Evolutionary conservation across 306 rosid genomes (phyloP).

Genomic region (Casuarina equisetifolia): DNA sequence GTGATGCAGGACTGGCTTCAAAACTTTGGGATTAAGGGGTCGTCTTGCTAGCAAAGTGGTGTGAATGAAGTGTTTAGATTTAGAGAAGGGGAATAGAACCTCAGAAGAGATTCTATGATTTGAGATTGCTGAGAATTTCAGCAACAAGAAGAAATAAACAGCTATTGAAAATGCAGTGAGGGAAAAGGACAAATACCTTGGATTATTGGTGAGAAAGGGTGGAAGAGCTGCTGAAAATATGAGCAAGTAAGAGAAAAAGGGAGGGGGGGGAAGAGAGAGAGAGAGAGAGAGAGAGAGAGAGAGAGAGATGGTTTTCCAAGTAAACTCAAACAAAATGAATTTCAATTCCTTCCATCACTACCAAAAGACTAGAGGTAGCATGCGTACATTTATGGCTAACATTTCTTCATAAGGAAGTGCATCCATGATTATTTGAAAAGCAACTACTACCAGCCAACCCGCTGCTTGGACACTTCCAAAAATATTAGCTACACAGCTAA

Average conservation of each 20-base stretch:
- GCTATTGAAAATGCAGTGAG: neutral
- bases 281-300: too few relatives aligned
- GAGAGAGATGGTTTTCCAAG: too few relatives aligned
- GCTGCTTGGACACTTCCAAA: neutral
- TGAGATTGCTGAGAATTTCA: neutral
- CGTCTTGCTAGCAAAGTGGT: neutral
- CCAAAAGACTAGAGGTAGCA: neutral
- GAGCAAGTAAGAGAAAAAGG: neutral
- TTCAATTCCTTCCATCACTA: neutral
- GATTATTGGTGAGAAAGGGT: neutral
- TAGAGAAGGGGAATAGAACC: neutral
- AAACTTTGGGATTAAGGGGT: neutral
- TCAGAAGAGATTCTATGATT: neutral
- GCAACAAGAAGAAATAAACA: neutral
- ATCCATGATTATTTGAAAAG: neutral
- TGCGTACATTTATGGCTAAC: neutral
- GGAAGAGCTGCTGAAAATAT: slow-evolving; percentile 7
- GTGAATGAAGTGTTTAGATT: neutral
- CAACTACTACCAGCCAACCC: neutral
- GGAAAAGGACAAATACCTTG: neutral
- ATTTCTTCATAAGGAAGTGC: neutral
- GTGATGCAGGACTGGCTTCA: neutral
- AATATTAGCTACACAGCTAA: neutral
- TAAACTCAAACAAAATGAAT: neutral
- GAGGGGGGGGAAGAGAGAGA: too few relatives aligned